phyloP scores from a whole-genome alignment of 1,284 basidiomycete species.

The Trichosporon ovoides region DNA sequence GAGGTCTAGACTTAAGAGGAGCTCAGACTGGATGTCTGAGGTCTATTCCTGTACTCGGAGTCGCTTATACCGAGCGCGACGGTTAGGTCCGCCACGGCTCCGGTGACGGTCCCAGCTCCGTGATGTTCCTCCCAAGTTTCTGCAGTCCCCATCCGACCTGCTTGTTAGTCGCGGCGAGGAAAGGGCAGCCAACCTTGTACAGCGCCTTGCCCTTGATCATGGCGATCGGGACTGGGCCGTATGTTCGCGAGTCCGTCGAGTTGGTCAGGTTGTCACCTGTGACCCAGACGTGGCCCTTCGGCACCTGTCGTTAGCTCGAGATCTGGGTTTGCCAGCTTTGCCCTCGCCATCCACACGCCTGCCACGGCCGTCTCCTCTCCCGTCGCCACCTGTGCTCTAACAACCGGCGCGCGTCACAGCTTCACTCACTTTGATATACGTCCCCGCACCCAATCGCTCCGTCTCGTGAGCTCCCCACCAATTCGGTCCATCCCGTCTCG shows the following conservation, averaged over 20 bases:
- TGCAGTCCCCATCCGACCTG: neutral
- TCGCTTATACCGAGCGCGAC: no score
- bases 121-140: neutral
- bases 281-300: slow-evolving; percentile 85
- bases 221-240: slow-evolving; percentile 85
- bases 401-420: no score
- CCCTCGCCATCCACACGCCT: no score
- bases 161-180: neutral
- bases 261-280: slow-evolving; percentile 80
- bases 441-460: neutral
- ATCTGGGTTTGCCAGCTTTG: no score
- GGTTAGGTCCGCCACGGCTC: neutral
- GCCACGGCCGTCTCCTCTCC: no score
- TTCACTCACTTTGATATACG: neutral
- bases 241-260: slow-evolving; percentile 80
- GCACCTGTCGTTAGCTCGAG: slow-evolving; percentile 56
- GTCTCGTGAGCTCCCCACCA: slow-evolving; percentile 7
- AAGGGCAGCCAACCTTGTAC: neutral
- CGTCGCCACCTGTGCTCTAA: no score
- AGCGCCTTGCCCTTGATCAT: slow-evolving; percentile 64
- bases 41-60: no score
- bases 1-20: no score
- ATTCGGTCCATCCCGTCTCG: slow-evolving; percentile 53
- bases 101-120: neutral
- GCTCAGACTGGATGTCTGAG: no score